Base-by-base conservation (phyloP, 352 stramenopile species). In the Globisporangium iwayamae region DNA sequence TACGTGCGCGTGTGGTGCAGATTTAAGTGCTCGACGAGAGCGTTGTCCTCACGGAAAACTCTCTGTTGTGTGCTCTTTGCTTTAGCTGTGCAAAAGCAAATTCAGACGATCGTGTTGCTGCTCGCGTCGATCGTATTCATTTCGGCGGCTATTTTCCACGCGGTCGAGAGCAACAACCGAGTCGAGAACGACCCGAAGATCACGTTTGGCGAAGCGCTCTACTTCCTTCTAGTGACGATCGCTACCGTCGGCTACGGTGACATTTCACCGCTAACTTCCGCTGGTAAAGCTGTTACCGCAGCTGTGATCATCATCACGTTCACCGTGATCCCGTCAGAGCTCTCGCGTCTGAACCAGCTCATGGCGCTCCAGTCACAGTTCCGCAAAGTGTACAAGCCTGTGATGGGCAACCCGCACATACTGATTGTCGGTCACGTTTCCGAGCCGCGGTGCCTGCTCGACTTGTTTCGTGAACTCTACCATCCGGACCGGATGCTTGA, bases 41-140 rank as follows among this genome's bases (percentile, higher is more conserved):
- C 34, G 34, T 39, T 39, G 34, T 4, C 9, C 34, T 39, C 34
- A 39, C 9, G 34, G 4, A 9, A 9, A 39, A 39, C n/a, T n/a
- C n/a, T 39, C 9, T 46, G 7, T 25, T 43, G 38, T 52, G 30
- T 36, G 45, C 43, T 43, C 20, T 22, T 20, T 6, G 6, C 16
- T 32, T 3, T 53, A 76, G 78, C 81, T 20, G 76, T 90, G 16
- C 78, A 87, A 54, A 87, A 83, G 61, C 81, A 87, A 66, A 76
- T 90, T 6, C 77, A 84, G 65, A 83, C 75, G 14, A 82, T 90
- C 56, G 54, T 82, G n/a, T 71, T 90, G 34, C 73, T 90, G 28
- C 79, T 82, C 48, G 78, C 75, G 28, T 86, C 76, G 68, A 82
- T 90, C 45, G 70, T 87, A 16, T 89, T 89, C 65, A 83, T 89